Base-by-base conservation (phyloP, 768 basidiomycete species). In the Mycena haematopus region DNA sequence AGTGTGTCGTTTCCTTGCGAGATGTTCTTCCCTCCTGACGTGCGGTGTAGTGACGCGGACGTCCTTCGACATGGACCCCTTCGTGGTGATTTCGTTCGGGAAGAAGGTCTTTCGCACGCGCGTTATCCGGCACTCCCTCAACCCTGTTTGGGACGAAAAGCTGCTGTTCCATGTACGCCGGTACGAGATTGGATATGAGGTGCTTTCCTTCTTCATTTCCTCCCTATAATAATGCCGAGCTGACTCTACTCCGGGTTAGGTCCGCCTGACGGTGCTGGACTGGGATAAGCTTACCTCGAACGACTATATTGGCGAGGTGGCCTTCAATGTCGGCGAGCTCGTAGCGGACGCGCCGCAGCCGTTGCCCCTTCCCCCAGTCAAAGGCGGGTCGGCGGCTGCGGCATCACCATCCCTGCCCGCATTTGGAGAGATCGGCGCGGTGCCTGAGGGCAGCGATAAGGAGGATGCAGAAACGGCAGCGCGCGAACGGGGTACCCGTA, bases 11-110 rank as follows among this genome's bases (percentile, higher is more conserved):
- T 15, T 31, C 38, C 27, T 10, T 1, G 29, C 4, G 29, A 31
- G 29, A 31, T 31, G 9, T 31, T 52, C 31, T 63, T 10, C 25
- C 10, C 11, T 11, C 8, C 17, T 35, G 17, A 51, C 47, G 38
- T 9, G 65, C 19, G 53, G 35, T 35, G 11, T 58, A 92, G 92
- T 93, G 86, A 93, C 89, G 1, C 86, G 91, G 0, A 92, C 86
- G 0, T 92, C 92, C 0, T 95, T 89, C 85, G 96, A 99, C 72
- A 97, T 98, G 95, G 95, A 98, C 70, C 95, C 96, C 0, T 99
- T 98, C 71, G 92, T 93, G 24, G 95, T 99, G 64, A 85, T 96
- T 65, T 94, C 93, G 3, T 99, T 99, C 65, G 93, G 96, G 31
- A 96, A 95, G 79, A 99, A 97, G 74, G 93, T 98, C 6, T 99